Percentiles rank a stretch among this genome's conserved stretches.
These are phyloP conservation scores for Diaporthe citriasiana DNA, from an alignment of 2,329 filamentous ascomycete species.

Conservation along the genomic window DNA sequence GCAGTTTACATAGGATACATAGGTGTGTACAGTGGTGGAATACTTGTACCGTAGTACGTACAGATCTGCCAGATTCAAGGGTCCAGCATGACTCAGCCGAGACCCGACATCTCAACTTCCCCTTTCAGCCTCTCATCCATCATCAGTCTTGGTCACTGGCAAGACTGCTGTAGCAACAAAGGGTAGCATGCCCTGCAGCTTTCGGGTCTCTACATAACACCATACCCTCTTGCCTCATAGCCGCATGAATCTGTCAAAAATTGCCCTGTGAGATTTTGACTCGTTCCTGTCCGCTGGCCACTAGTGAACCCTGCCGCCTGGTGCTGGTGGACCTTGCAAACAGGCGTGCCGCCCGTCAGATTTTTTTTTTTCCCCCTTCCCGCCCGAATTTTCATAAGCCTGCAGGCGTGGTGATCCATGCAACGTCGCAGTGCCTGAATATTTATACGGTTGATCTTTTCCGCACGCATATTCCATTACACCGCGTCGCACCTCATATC, in stretches of 20 bases:
- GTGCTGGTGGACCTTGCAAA: conserved; percentile 26
- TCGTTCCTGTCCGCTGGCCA: conserved; percentile 29
- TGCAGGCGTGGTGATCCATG: conserved; percentile 31
- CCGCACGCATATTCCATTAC: not conserved
- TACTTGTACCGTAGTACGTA: too few relatives aligned
- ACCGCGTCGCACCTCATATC: not conserved
- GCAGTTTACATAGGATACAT: too few relatives aligned
- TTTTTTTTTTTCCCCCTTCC: conserved; percentile 32
- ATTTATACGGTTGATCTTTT: conserved; percentile 34
- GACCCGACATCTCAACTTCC: conserved; percentile 34
- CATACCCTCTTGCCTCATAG: not conserved
- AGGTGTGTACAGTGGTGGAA: too few relatives aligned
- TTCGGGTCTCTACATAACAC: conserved; percentile 24
- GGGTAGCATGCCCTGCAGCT: conserved; percentile 11
- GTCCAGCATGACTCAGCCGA: conserved; percentile 36
- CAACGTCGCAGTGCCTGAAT: conserved; percentile 24
- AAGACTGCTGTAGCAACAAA: not conserved
- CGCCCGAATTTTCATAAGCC: conserved; percentile 28
- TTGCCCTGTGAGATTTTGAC: conserved; percentile 31
- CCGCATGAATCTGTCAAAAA: conserved; percentile 25
- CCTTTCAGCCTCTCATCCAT: conserved; percentile 4
- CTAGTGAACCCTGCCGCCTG: conserved; percentile 30
- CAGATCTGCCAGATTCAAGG: conserved; percentile 1
- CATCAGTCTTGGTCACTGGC: not conserved
- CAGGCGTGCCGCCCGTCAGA: conserved; percentile 32